phyloP scores from a whole-genome alignment of 2,329 filamentous ascomycete species.

The Clarireedia paspali region DNA sequence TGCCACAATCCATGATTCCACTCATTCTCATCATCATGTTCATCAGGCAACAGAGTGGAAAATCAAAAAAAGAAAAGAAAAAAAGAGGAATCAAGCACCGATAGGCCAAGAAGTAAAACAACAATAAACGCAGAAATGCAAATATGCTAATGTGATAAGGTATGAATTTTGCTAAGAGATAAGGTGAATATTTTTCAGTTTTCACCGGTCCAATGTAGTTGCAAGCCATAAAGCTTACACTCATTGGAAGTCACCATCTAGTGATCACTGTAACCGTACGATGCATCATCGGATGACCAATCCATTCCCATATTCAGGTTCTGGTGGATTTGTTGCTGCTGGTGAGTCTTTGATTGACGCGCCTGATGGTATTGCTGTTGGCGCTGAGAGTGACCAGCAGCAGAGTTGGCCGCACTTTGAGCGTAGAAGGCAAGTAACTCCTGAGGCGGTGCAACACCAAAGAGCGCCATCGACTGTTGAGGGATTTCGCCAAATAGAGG shows the following conservation, averaged over 20 bases:
- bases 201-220: not conserved
- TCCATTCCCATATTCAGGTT: slow-evolving; percentile 10
- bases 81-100: not conserved
- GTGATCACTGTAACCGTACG: not conserved
- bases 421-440: slow-evolving; percentile 26
- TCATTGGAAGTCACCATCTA: not conserved
- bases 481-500: slow-evolving; percentile 26
- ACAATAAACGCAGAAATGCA: not conserved
- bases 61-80: not conserved
- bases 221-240: not conserved
- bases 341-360: not conserved
- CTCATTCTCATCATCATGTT: not conserved
- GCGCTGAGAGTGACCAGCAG: not conserved
- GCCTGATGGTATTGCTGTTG: not conserved
- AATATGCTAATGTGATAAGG: not conserved
- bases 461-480: slow-evolving; percentile 13
- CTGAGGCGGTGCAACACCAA: slow-evolving; percentile 16
- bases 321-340: slow-evolving; percentile 1
- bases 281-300: slow-evolving; percentile 7
- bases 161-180: not conserved
- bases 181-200: not conserved
- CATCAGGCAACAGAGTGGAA: not conserved
- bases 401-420: slow-evolving; percentile 19
- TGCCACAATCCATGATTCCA: not conserved
- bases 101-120: not conserved